Evolutionary conservation across 192 early-diverging fungal species (phyloP).

Genomic region (Gamsiella multidivaricata): DNA sequence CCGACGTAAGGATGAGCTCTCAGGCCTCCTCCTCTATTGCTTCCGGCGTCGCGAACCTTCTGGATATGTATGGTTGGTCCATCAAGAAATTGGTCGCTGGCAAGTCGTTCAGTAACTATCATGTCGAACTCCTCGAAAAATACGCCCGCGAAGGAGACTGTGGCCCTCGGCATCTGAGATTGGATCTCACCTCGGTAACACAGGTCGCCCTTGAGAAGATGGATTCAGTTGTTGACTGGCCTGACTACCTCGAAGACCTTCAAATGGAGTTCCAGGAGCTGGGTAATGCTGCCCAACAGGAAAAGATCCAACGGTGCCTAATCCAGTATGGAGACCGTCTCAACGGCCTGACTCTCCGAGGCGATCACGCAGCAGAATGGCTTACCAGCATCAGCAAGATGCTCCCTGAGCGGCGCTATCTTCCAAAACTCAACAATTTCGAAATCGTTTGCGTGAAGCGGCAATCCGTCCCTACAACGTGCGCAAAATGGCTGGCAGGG

Average conservation of each 20-base stretch:
- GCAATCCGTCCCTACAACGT: background rate
- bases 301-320: background rate
- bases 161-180: background rate
- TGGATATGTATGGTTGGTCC: background rate
- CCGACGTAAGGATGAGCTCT: background rate
- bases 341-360: background rate
- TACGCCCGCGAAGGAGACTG: background rate
- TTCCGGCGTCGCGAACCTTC: background rate
- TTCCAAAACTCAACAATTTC: background rate
- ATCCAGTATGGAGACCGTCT: background rate
- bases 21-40: background rate
- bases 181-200: background rate
- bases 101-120: background rate
- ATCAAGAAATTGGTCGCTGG: background rate
- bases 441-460: background rate
- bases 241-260: background rate
- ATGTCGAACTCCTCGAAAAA: background rate
- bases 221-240: background rate
- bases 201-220: background rate
- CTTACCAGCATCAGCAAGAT: background rate
- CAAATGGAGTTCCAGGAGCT: background rate
- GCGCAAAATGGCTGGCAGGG: background rate
- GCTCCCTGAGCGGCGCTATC: background rate
- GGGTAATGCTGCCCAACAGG: background rate
- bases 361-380: background rate